Conservation (phyloP, 208 protist genomes). For the Wallacemonas sp. region DNA sequence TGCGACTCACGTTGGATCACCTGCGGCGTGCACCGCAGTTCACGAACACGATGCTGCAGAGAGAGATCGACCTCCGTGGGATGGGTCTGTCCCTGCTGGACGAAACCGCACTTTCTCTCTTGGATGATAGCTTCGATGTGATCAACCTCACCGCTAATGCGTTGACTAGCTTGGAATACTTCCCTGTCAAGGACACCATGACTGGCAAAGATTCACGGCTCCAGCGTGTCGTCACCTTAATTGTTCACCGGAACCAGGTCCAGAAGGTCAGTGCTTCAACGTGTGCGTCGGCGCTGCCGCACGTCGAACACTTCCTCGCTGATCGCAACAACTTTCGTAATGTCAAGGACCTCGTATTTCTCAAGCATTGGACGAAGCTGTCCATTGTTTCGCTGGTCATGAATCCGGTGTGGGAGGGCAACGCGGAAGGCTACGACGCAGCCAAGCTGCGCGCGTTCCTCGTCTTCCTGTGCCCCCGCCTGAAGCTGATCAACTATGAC, state of each 20-base stretch:
- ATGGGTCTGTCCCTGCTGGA: conserved; percentile 77
- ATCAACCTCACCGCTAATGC: conserved; percentile 84
- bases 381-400: conserved; percentile 68
- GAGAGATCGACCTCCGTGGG: conserved; percentile 84
- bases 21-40: conserved; percentile 82
- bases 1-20: conserved; percentile 78
- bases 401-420: conserved; percentile 62
- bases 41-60: conserved; percentile 77
- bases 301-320: conserved; percentile 69
- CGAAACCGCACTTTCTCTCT: conserved; percentile 54
- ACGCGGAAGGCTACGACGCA: conserved; percentile 31
- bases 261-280: conserved; percentile 73
- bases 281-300: conserved; percentile 68
- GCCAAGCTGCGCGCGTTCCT: conserved; percentile 73
- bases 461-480: conserved; percentile 71
- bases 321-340: conserved; percentile 66
- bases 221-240: conserved; percentile 61
- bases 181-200: conserved; percentile 27
- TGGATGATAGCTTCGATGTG: conserved; percentile 83
- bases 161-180: conserved; percentile 75
- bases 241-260: conserved; percentile 78
- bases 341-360: conserved; percentile 60
- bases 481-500: conserved; percentile 84
- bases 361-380: conserved; percentile 70
- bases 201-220: conserved; percentile 30